phyloP scores from a whole-genome alignment of 768 basidiomycete species.

The Rhizopogon rudus region DNA sequence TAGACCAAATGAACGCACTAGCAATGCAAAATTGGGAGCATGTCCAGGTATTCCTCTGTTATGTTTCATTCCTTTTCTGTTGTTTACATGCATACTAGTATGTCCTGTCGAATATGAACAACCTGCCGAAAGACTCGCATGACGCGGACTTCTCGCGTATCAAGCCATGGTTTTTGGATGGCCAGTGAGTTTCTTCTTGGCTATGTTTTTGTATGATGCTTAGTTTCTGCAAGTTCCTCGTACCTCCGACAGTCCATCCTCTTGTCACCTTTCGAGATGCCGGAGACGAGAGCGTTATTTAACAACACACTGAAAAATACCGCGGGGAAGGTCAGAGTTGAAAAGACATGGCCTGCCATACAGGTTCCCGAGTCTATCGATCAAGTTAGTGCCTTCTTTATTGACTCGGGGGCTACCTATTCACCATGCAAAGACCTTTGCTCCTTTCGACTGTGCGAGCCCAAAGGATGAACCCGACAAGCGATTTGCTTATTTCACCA shows the following conservation, averaged over 20 bases:
- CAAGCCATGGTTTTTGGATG: slow-evolving; percentile 97
- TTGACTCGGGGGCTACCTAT: not conserved
- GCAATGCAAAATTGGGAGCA: slow-evolving; percentile 99
- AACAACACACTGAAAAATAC: slow-evolving; percentile 76
- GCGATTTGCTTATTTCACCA: slow-evolving; percentile 83
- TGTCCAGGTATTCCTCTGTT: slow-evolving; percentile 58
- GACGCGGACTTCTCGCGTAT: slow-evolving; percentile 95
- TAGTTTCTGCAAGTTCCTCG: slow-evolving; percentile 48
- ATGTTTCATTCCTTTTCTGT: not conserved
- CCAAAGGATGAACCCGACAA: slow-evolving; percentile 80
- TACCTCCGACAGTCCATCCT: slow-evolving; percentile 90
- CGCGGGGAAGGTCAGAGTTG: slow-evolving; percentile 73
- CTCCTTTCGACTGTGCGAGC: slow-evolving; percentile 66
- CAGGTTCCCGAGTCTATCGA: slow-evolving; percentile 80
- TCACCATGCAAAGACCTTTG: slow-evolving; percentile 49
- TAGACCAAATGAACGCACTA: slow-evolving; percentile 90
- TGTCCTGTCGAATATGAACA: slow-evolving; percentile 79
- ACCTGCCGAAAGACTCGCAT: slow-evolving; percentile 88
- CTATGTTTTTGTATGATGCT: not conserved
- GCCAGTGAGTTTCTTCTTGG: slow-evolving; percentile 58
- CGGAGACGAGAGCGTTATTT: slow-evolving; percentile 81
- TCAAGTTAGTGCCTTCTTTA: slow-evolving; percentile 45
- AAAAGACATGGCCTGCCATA: slow-evolving; percentile 66
- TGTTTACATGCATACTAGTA: slow-evolving; percentile 45
- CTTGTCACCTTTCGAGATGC: slow-evolving; percentile 82